phyloP scores from a whole-genome alignment of 1,139 yeast species.

The Debaryomyces fabryi region DNA sequence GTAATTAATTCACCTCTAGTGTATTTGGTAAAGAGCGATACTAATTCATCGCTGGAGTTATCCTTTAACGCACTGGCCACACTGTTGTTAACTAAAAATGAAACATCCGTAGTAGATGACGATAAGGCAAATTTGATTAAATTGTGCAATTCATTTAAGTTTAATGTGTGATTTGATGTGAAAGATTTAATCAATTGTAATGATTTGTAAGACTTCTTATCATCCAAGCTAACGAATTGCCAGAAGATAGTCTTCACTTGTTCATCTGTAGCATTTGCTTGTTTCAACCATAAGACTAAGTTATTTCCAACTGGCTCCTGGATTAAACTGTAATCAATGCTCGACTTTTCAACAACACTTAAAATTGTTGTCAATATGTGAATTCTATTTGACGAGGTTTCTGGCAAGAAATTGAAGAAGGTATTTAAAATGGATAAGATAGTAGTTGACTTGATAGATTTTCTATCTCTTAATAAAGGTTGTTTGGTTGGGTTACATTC shows the following conservation, averaged over 20 bases:
- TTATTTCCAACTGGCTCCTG: conserved; percentile 41
- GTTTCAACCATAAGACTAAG: conserved; percentile 41
- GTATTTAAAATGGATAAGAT: conserved; percentile 47
- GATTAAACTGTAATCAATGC: conserved; percentile 38
- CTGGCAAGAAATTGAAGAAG: conserved; percentile 48
- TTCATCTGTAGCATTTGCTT: conserved; percentile 31
- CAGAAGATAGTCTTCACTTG: conserved; percentile 39
- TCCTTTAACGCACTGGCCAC: conserved; percentile 37
- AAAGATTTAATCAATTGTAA: conserved; percentile 41
- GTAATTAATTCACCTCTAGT: conserved; percentile 37
- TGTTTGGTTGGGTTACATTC: conserved; percentile 40
- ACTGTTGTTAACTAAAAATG: conserved; percentile 46
- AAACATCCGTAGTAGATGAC: conserved; percentile 47
- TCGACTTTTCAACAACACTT: conserved; percentile 32
- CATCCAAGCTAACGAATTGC: conserved; percentile 43
- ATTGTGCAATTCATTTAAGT: conserved; percentile 32
- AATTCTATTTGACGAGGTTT: conserved; percentile 35
- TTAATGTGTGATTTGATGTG: conserved; percentile 29
- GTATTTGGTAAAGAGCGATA: conserved; percentile 34
- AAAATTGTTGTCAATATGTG: conserved; percentile 38
- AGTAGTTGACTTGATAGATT: conserved; percentile 46
- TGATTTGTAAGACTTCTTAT: conserved; percentile 29
- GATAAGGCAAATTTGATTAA: conserved; percentile 43
- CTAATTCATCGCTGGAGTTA: conserved; percentile 26
- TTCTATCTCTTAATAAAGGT: conserved; percentile 51